Evolutionary conservation across 1,284 basidiomycete species (phyloP).

Genomic region (Ceratobasidium papillatum): DNA sequence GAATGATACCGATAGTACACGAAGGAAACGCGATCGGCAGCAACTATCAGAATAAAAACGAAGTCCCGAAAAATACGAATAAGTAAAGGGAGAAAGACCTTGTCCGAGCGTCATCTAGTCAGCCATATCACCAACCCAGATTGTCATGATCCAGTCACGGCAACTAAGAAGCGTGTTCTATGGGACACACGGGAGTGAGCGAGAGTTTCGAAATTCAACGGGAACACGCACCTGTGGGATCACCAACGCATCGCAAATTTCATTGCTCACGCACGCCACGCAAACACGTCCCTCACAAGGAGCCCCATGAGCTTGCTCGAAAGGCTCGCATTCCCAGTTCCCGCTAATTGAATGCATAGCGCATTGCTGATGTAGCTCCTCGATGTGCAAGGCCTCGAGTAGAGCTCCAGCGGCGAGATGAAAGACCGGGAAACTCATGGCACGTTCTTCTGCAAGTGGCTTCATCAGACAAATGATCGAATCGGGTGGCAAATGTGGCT

Average conservation of each 20-base stretch:
- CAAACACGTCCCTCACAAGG: not conserved
- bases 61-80: not conserved
- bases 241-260: conserved; percentile 12
- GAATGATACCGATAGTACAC: not conserved
- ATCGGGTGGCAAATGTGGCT: not conserved
- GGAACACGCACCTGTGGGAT: conserved; percentile 14
- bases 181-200: not conserved
- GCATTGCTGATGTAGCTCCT: conserved; percentile 29
- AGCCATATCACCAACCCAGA: conserved; percentile 1
- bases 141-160: conserved; percentile 32
- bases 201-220: not conserved
- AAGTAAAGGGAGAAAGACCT: not conserved
- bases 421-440: conserved; percentile 14
- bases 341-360: not conserved
- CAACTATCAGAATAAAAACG: not conserved
- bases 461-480: not conserved
- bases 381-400: conserved; percentile 19
- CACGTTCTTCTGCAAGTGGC: not conserved
- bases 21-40: not conserved
- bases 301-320: not conserved
- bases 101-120: not conserved
- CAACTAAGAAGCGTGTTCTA: conserved; percentile 14
- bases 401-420: conserved; percentile 10
- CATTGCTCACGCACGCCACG: conserved; percentile 8
- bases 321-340: not conserved